Evolutionary conservation across 768 basidiomycete genomes (phyloP).

Genomic region (Kwoniella dendrophila): DNA sequence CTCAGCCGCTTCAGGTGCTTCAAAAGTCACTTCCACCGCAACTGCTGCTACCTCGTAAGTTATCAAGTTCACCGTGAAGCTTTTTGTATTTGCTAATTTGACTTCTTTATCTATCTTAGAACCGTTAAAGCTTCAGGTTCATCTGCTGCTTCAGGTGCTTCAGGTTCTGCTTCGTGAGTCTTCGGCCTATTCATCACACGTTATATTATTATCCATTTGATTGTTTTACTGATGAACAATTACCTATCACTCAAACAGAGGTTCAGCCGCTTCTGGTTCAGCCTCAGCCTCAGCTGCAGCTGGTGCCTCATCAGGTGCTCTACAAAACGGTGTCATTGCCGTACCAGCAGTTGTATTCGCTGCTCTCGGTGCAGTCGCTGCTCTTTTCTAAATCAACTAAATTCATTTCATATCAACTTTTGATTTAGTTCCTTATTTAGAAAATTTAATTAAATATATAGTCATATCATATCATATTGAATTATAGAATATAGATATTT

Average conservation of each 20-base stretch:
- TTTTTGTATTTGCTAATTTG: too few species aligned
- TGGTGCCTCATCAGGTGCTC: constrained; percentile 22
- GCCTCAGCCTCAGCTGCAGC: constrained; percentile 17
- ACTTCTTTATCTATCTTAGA: not conserved
- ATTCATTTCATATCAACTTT: not conserved
- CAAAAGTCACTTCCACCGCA: not conserved
- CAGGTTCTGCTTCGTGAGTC: constrained; percentile 7
- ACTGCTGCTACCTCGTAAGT: constrained; percentile 11
- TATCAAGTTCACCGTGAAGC: not conserved
- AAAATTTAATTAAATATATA: not conserved
- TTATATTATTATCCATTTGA: too few species aligned
- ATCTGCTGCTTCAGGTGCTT: constrained; percentile 3
- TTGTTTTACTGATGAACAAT: too few species aligned
- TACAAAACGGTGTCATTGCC: constrained; percentile 11
- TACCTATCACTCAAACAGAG: too few species aligned
- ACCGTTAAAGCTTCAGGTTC: constrained; percentile 8
- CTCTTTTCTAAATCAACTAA: constrained; percentile 34
- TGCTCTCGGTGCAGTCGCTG: constrained; percentile 32
- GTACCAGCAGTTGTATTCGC: constrained; percentile 38
- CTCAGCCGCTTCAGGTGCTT: constrained; percentile 4
- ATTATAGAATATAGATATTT: too few species aligned
- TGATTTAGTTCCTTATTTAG: not conserved
- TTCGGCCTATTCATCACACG: too few species aligned
- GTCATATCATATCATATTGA: not conserved
- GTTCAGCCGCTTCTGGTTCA: constrained; percentile 6